These are phyloP conservation scores for Aspergillus terreus DNA, from an alignment of 2,329 filamentous ascomycete species.

Conservation along the genomic window DNA sequence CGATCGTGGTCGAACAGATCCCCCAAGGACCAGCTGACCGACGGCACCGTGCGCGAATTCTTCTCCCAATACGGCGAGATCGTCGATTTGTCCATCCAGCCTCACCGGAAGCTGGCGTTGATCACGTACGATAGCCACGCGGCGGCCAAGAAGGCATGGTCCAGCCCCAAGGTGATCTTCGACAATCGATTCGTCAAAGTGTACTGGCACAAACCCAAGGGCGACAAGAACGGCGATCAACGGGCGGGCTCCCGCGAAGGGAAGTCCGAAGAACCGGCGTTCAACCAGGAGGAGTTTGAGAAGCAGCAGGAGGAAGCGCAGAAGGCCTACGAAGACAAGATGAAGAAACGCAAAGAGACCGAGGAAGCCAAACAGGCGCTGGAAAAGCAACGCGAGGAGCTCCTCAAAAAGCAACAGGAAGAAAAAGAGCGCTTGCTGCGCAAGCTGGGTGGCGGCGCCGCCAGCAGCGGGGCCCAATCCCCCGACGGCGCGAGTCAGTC, in stretches of 20 bases:
- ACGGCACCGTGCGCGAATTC: conserved; percentile 52
- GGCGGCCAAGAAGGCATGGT: conserved; percentile 53
- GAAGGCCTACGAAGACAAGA: conserved; percentile 52
- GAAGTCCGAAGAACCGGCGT: conserved; percentile 39
- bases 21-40: conserved; percentile 56
- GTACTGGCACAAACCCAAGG: conserved; percentile 55
- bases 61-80: conserved; percentile 58
- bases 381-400: conserved; percentile 49
- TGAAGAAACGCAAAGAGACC: conserved; percentile 50
- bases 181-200: conserved; percentile 64
- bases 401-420: conserved; percentile 53
- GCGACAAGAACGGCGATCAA: conserved; percentile 27
- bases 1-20: conserved; percentile 60
- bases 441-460: conserved; percentile 44
- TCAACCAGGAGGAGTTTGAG: conserved; percentile 53
- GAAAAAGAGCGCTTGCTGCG: conserved; percentile 50
- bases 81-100: conserved; percentile 52
- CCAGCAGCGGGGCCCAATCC: conserved; percentile 23
- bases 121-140: conserved; percentile 53
- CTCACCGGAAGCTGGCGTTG: conserved; percentile 52
- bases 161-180: conserved; percentile 60
- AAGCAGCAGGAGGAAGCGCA: conserved; percentile 56
- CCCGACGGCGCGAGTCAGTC: conserved; percentile 22
- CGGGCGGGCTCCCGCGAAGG: conserved; percentile 16
- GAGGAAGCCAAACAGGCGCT: conserved; percentile 50